Evolutionary conservation across 805 yeast genomes (phyloP).

Genomic region (Nematodospora valgi): DNA sequence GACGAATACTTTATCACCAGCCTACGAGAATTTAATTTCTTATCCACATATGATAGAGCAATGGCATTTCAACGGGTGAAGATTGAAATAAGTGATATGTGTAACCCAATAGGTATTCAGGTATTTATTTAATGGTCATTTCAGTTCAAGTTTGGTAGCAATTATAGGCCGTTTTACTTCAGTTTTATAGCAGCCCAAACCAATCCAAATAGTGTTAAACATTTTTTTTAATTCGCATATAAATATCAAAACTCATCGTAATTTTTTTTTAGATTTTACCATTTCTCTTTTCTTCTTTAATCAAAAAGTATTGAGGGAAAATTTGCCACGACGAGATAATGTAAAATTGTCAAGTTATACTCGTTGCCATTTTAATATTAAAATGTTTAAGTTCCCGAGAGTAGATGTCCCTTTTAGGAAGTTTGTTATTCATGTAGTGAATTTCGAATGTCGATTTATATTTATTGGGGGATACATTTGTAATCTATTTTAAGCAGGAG

Average conservation of each 20-base stretch:
- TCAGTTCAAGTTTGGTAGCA: no score
- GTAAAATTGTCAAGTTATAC: conserved; percentile 55
- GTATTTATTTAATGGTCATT: no score
- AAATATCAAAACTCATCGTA: background rate
- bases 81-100: no score
- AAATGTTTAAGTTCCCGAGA: conserved; percentile 50
- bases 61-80: no score
- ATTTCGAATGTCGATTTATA: conserved; percentile 55
- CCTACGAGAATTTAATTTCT: no score
- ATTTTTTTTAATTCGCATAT: background rate
- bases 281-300: conserved; percentile 28
- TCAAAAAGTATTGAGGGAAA: conserved; percentile 60
- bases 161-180: no score
- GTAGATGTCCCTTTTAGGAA: conserved; percentile 52
- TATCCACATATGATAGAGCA: no score
- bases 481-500: no score
- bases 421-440: conserved; percentile 53
- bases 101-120: no score
- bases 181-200: no score
- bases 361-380: conserved; percentile 56
- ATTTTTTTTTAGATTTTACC: conserved; percentile 5
- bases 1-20: no score
- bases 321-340: conserved; percentile 68
- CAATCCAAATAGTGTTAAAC: background rate
- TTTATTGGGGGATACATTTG: conserved; percentile 41